Base-by-base conservation (phyloP, 768 basidiomycete species). In the Sistotremastrum niveocremeum region DNA sequence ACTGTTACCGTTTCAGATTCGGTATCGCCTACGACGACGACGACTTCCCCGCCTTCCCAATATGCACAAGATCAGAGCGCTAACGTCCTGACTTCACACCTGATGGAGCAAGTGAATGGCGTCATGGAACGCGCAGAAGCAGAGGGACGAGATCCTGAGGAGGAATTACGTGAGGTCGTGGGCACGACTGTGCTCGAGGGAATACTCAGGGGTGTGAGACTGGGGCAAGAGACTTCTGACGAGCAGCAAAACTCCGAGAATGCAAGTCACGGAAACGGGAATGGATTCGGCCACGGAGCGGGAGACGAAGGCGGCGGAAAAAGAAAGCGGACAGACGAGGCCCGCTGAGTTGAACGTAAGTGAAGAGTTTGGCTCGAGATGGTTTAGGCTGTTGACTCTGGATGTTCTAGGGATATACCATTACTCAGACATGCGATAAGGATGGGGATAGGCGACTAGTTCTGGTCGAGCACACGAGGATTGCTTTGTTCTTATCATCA, bases 61-160 rank as follows among this genome's bases (percentile, higher is more conserved):
- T 74, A 83, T 52, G 68, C 72, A 20, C 79, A 85, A 60, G 74
- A 89, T 48, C 62, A 62, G 32, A 75, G 74, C 34, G 77, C 84
- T n/a, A 80, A 86, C 54, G 62, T 67, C 34, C 71, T 89, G 48
- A 84, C 87, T 4, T 69, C 73, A 31, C 67, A 69, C 12, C 69
- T 89, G 49, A 74, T 90, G 65, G 62, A 65, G 44, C 73, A 75
- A 29, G 77, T 82, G 37, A 70, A 77, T 54, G 70, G 73, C 44
- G 80, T 90, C 56, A 77, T 85, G 70, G 68, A 71, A 47, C 73
- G 69, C 35, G 71, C 72, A 28, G 68, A 74, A 51, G 60, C 60
- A 40, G 62, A 77, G 51, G 82, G 80, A 5, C 64, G 68, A 32
- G 76, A 85, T 60, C 79, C 77, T 34, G 81, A 87, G 20, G 64